Evolutionary conservation across 768 basidiomycete species (phyloP), one percentile per base, ranked within the genome.

Genomic region (Termitomyces sp.): DNA sequence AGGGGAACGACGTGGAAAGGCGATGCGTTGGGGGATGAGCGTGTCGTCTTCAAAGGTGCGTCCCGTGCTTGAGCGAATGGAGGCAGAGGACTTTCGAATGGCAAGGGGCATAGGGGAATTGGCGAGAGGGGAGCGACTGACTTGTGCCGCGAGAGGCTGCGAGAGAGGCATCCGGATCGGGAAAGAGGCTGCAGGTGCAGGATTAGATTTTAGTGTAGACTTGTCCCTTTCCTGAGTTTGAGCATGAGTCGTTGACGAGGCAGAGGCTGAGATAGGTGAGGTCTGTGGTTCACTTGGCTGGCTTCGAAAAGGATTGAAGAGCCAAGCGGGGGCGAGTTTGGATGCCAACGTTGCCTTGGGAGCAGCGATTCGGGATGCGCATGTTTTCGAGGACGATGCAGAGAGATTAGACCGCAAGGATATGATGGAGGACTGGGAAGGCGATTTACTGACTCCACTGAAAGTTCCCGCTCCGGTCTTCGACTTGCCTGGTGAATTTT

Each of bases 291-390:
- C 85, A 58, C 79, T 82, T 7, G 79, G 75, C 0, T 75, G 79
- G 54, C 79, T 83, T 32, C 88, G 75, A 67, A 92, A 91, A 5
- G 85, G 80, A 62, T 84, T 88, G 68, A 90, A 86, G 11, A 91
- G 68, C 90, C 90, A 91, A n/a, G 86, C 77, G 2, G 89, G 81
- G 1, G 88, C 74, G 38, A 89, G 75, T 62, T 84, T 88, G 2
- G 88, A 83, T 11, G 77, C 71, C 0, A 82, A 53, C 1, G 76
- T 72, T 3, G 70, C 64, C 25, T 76, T 78, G 6, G 66, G 63
- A 39, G 71, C 61, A 20, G 64, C 60, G 20, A 73, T 59, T 38
- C 68, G 66, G 16, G 64, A 56, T 33, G 43, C 51, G 6, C 40
- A 41, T n/a, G 54, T 64, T 47, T 67, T 74, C 9, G 80, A 80